These are phyloP conservation scores for Venturia asperata DNA, from an alignment of 2,329 filamentous ascomycete species.

Conservation along the genomic window DNA sequence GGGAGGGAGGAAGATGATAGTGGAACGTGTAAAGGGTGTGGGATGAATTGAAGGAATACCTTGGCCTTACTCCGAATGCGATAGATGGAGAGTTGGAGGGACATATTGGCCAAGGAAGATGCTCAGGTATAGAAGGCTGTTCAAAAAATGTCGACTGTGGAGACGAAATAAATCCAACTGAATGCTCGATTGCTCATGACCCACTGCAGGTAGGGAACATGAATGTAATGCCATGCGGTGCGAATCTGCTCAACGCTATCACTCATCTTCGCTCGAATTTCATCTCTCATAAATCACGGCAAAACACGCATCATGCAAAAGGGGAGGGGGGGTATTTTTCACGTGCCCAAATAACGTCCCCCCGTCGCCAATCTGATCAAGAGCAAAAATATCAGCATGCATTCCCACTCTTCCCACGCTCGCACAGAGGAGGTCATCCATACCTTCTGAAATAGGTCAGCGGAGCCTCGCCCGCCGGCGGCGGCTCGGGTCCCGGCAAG, in stretches of 20 bases:
- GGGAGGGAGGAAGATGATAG: too few relatives aligned
- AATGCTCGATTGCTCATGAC: too few relatives aligned
- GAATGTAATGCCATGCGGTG: neutral
- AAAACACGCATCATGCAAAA: neutral
- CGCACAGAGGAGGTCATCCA: constrained; percentile 9
- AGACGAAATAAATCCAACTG: too few relatives aligned
- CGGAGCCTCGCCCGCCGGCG: constrained; percentile 26
- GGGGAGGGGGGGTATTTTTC: neutral
- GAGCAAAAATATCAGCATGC: neutral
- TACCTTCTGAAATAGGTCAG: constrained; percentile 24
- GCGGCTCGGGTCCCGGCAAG: constrained; percentile 35
- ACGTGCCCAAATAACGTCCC: constrained; percentile 5
- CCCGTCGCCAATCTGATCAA: constrained; percentile 3
- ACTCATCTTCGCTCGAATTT: neutral
- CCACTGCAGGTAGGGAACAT: neutral
- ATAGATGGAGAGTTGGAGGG: too few relatives aligned
- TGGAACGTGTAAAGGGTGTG: too few relatives aligned
- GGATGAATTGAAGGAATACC: too few relatives aligned
- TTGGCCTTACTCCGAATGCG: too few relatives aligned
- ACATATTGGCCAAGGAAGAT: too few relatives aligned
- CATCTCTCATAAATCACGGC: neutral
- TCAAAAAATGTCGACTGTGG: too few relatives aligned
- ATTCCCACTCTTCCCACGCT: neutral
- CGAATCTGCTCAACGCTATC: neutral
- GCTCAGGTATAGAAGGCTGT: too few relatives aligned